Base-by-base conservation (phyloP, 2,329 filamentous ascomycete genomes). In the Xylariaceae sp. region DNA sequence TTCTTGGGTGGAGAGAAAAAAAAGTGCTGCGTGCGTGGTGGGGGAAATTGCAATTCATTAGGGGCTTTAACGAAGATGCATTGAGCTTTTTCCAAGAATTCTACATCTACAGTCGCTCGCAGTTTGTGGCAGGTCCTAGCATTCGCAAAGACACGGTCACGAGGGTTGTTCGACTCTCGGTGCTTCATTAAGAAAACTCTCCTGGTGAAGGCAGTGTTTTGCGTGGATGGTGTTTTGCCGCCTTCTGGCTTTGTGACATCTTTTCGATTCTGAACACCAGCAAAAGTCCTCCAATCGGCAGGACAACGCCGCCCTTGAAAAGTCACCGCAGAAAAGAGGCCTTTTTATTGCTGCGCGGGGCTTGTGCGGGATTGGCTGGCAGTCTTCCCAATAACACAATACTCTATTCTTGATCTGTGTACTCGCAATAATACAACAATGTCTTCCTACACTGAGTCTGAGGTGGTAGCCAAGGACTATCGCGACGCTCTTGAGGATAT, bases 401-500 rank as follows among this genome's bases (percentile, higher is more conserved):
- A 19, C 34, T 53, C 53, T 57, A 50, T 53, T 59, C 43, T 58
- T 50, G 26, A 56, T 42, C 56, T 45, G 56, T 53, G 60, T 64
- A 48, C 48, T 59, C 46, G 39, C 57, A 52, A 55, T 58, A 56
- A 60, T 51, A 56, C 60, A 58, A 61, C 32, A 45, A 61, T 61
- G 60, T 56, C 60, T 51, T 58, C 60, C 29, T 61, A 58, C 47
- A 73, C 75, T 64, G 73, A 73, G 64, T 74, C 88, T 61, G 90
- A 89, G 71, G 91, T 95, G 74, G 89, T 99, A 65, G 91, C 91
- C 60, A 88, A 92, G 73, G 94, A 97, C 75, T 99, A 96, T 76
- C 89, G 88, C 71, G 88, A 90, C 68, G 94, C 91, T 52, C 78
- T 99, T 70, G 89, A 95, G 74, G 92, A 96, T 72, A 80, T 99